Percentiles rank a stretch among this genome's conserved stretches.
Evolutionary conservation across 2,329 filamentous ascomycete genomes (phyloP).

Genomic region (Fusarium pilosicola): DNA sequence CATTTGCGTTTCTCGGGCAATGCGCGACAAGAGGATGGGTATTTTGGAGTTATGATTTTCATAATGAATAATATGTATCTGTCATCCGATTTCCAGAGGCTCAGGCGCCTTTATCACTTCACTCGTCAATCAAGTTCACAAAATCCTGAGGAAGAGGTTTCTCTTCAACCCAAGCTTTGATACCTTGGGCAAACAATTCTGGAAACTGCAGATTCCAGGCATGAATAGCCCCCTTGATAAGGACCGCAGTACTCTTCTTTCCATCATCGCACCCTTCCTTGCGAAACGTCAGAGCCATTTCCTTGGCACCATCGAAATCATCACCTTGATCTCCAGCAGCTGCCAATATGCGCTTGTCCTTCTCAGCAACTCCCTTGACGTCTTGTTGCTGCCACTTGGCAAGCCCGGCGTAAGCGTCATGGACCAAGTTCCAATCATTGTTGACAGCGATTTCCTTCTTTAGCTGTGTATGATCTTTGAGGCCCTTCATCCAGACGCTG

Average conservation of each 20-base stretch:
- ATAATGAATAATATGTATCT: background rate
- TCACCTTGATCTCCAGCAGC: conserved; percentile 49
- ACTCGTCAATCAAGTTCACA: background rate
- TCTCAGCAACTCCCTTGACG: conserved; percentile 35
- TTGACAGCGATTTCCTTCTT: conserved; percentile 50
- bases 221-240: conserved; percentile 37
- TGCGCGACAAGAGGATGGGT: no score
- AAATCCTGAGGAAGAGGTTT: conserved; percentile 41
- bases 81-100: fast-evolving
- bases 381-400: conserved; percentile 37
- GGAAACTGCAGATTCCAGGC: conserved; percentile 56
- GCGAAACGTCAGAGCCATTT: conserved; percentile 22
- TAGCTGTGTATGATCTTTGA: conserved; percentile 44
- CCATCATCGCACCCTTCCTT: background rate
- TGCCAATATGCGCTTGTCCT: conserved; percentile 37
- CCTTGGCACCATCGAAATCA: conserved; percentile 38
- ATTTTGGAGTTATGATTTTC: fast-evolving
- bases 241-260: background rate
- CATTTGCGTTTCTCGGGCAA: background rate
- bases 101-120: fast-evolving
- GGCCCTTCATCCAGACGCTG: conserved; percentile 41
- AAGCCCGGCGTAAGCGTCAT: conserved; percentile 40
- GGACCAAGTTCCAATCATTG: conserved; percentile 41
- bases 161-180: conserved; percentile 50
- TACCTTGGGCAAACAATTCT: conserved; percentile 50